phyloP scores from a whole-genome alignment of 257 asterid genomes.

The Ballota nigra region DNA sequence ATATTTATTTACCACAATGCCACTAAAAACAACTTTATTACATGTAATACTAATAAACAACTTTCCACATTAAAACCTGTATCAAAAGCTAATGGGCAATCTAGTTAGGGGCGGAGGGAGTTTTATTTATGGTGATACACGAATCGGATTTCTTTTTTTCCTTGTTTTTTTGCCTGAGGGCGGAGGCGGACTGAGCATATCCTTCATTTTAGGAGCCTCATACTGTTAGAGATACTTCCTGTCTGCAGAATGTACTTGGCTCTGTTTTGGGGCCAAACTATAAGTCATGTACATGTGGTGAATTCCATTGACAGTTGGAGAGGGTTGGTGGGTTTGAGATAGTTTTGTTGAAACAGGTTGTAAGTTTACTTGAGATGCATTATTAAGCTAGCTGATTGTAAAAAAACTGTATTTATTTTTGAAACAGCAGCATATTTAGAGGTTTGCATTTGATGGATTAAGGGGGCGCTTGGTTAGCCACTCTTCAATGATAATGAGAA shows the following conservation, averaged over 20 bases:
- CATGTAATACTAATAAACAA: no score
- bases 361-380: background rate
- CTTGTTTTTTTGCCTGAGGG: background rate
- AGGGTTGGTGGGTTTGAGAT: background rate
- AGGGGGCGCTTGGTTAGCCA: no score
- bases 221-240: background rate
- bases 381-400: background rate
- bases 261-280: background rate
- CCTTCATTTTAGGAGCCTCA: background rate
- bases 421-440: background rate
- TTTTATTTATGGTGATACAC: background rate
- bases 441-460: background rate
- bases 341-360: background rate
- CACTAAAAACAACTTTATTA: no score
- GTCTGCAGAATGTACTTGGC: background rate
- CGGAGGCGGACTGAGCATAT: background rate
- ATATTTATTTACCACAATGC: no score
- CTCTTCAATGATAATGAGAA: no score
- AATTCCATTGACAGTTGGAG: background rate
- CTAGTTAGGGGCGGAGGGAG: no score
- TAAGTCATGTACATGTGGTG: background rate
- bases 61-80: no score
- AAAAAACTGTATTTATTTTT: background rate
- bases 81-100: no score
- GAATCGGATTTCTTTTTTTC: background rate